phyloP scores from a whole-genome alignment of 257 asterid species.

The Solanum bulbocastanum region DNA sequence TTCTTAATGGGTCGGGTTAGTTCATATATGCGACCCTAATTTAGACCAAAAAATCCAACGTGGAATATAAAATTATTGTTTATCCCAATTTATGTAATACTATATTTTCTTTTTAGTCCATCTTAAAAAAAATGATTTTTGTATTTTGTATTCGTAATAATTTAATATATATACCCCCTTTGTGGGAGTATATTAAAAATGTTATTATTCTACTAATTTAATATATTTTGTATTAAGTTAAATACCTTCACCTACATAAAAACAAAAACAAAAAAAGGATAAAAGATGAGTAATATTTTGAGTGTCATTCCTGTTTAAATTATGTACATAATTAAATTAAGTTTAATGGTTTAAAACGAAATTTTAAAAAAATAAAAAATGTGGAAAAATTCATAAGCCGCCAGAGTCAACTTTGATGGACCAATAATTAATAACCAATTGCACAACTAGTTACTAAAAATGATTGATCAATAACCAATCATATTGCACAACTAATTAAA shows the following conservation, averaged over 20 bases:
- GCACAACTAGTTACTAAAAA: background rate
- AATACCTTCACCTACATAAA: background rate
- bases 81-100: no score
- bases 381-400: background rate
- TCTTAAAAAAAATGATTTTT: no score
- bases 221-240: background rate
- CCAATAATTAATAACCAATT: background rate
- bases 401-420: background rate
- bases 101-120: no score
- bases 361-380: rapidly evolving
- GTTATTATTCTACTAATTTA: no score
- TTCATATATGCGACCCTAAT: no score
- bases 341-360: background rate
- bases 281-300: background rate
- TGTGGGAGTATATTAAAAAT: no score
- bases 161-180: background rate
- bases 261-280: background rate
- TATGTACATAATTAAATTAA: background rate
- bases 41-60: no score
- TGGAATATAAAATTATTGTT: no score
- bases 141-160: no score
- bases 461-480: background rate
- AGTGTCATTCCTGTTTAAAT: background rate
- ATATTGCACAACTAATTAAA: background rate
- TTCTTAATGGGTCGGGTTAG: no score